Evolutionary conservation across 495 filamentous ascomycete genomes (phyloP).

Genomic region (Penicillium subrubescens): DNA sequence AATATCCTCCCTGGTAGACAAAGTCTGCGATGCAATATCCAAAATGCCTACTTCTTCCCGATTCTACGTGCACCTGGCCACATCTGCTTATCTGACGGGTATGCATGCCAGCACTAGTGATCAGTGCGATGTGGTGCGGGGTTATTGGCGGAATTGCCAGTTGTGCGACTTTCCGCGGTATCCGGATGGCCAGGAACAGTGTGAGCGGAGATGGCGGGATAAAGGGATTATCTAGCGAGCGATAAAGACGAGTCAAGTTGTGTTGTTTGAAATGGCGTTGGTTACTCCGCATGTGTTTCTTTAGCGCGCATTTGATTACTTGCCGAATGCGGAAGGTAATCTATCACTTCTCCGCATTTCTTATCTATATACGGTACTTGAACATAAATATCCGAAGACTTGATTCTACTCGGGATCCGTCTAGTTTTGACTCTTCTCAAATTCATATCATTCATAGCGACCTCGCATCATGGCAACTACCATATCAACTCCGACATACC

Average conservation of each 20-base stretch:
- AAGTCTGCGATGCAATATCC: slow-evolving; percentile 27
- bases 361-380: slow-evolving; percentile 14
- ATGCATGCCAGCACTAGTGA: slow-evolving; percentile 22
- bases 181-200: slow-evolving; percentile 34
- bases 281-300: neutral
- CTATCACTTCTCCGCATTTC: slow-evolving; percentile 14
- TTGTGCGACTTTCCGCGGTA: slow-evolving; percentile 33
- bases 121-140: slow-evolving; percentile 30
- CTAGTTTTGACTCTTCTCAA: neutral
- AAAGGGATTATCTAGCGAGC: slow-evolving; percentile 3
- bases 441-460: neutral
- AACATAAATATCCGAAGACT: slow-evolving; percentile 7
- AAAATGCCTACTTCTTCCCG: slow-evolving; percentile 25
- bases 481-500: slow-evolving; percentile 13
- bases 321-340: slow-evolving; percentile 26
- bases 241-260: neutral
- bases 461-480: slow-evolving; percentile 4
- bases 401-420: neutral
- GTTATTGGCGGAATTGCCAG: slow-evolving; percentile 34
- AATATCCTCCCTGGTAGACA: slow-evolving; percentile 26
- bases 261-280: neutral
- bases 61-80: slow-evolving; percentile 35
- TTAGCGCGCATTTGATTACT: slow-evolving; percentile 22
- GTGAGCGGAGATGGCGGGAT: slow-evolving; percentile 29
- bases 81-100: slow-evolving; percentile 28